Evolutionary conservation across 345 rosid species (phyloP), one percentile per base, ranked within the genome.

Genomic region (Eucalyptus erythrocorys): DNA sequence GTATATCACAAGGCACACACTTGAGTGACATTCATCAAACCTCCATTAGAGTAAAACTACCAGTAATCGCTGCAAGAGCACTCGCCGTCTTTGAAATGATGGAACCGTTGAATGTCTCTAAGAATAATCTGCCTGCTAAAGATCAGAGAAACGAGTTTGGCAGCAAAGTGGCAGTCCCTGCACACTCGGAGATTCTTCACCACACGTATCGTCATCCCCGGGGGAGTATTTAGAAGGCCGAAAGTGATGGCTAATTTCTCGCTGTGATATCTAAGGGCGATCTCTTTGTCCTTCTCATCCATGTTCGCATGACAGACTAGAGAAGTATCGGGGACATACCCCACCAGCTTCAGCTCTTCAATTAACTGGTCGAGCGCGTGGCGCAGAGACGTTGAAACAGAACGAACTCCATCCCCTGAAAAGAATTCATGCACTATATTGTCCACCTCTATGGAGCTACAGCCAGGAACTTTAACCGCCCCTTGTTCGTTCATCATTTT

Each of bases 41-140:
- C 89, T 21, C 37, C 24, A 48, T 66, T 88, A 10, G 80, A 32
- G 80, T 57, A 55, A 17, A 64, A 57, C 91, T 91, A 97, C 99
- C 99, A 97, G 91, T 94, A 96, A 91, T 95, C 95, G 5, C 94
- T 93, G 87, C 99, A 97, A 87, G 99, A 96, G 91, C 99, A 97
- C 85, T 91, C 51, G 26, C 99, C 98, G 89, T 94, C 92, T 91
- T 92, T 92, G 86, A 97, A 97, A 89, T 95, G 98, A 93, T 97
- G 99, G 93, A 96, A 97, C 91, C 98, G 90, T 90, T 97, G 98
- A 76, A 95, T 96, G 93, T 96, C 99, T 90, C 99, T 94, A 66
- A 96, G 97, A 81, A 97, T 90, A 79, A 97, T 94, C 90, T 91
- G 92, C 91, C 99, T 94, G 79, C 92, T 50, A 87, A 96, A 94